Percentiles rank a stretch among this genome's conserved stretches.
phyloP scores from a whole-genome alignment of 495 filamentous ascomycete species.

The Penicillium robsamsonii region DNA sequence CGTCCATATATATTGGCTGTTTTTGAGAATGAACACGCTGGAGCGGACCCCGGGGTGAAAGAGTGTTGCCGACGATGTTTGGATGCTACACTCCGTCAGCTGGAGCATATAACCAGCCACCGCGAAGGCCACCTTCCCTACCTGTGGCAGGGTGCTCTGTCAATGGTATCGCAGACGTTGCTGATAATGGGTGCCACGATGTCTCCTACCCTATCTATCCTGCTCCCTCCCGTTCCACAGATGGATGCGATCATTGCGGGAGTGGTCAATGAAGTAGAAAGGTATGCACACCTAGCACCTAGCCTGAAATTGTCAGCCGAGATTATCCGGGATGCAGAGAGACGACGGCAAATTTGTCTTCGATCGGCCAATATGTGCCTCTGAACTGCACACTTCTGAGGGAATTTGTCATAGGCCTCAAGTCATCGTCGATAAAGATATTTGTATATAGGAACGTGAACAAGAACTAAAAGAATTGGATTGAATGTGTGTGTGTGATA shows the following conservation, averaged over 20 bases:
- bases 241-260: slow-evolving; percentile 73
- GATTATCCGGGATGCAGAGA: slow-evolving; percentile 76
- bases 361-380: slow-evolving; percentile 19
- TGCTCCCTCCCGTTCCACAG: slow-evolving; percentile 60
- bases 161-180: slow-evolving; percentile 75
- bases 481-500: neutral
- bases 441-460: neutral
- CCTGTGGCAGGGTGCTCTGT: slow-evolving; percentile 79
- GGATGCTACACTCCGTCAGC: slow-evolving; percentile 76
- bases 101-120: slow-evolving; percentile 76
- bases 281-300: slow-evolving; percentile 70
- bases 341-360: slow-evolving; percentile 52
- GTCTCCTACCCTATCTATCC: slow-evolving; percentile 66
- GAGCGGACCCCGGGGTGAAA: slow-evolving; percentile 64
- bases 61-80: slow-evolving; percentile 78
- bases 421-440: neutral
- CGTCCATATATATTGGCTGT: slow-evolving; percentile 79
- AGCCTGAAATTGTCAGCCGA: slow-evolving; percentile 70
- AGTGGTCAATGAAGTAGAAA: slow-evolving; percentile 69
- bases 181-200: slow-evolving; percentile 82
- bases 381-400: slow-evolving; percentile 1
- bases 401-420: neutral
- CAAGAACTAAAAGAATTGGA: neutral
- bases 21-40: slow-evolving; percentile 70
- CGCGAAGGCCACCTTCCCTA: slow-evolving; percentile 86